Percentiles rank a stretch among this genome's conserved stretches.
Evolutionary conservation across 2,329 filamentous ascomycete species (phyloP).

Genomic region (Phyllosticta capitalensis): DNA sequence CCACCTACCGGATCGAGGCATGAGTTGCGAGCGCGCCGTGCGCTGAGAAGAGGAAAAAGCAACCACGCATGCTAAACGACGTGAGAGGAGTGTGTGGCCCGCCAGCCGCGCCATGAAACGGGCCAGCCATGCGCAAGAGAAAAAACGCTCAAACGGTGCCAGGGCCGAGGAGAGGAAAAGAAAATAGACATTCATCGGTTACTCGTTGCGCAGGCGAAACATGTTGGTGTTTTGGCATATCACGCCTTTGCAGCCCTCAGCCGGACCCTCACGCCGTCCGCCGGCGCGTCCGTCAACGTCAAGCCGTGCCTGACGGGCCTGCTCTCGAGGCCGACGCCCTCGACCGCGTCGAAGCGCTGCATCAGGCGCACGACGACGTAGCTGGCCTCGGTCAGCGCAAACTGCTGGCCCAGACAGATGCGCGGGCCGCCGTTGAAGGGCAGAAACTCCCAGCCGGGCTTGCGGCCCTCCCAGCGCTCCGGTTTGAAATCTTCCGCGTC

Average conservation of each 20-base stretch:
- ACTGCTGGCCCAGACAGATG: constrained; percentile 25
- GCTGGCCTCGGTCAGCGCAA: constrained; percentile 15
- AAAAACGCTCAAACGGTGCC: too few species aligned
- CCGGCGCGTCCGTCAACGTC: constrained; percentile 21
- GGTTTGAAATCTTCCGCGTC: constrained; percentile 41
- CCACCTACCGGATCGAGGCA: too few species aligned
- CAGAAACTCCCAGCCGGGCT: constrained; percentile 29
- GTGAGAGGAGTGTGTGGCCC: too few species aligned
- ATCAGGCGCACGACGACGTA: constrained; percentile 13
- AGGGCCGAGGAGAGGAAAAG: too few species aligned
- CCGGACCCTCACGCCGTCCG: constrained; percentile 23
- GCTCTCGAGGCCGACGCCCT: constrained; percentile 10
- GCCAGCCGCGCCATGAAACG: too few species aligned
- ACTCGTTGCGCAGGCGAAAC: too few species aligned
- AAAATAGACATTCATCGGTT: too few species aligned
- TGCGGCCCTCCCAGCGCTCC: constrained; percentile 36
- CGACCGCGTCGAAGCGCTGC: constrained; percentile 17
- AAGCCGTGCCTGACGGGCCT: constrained; percentile 4
- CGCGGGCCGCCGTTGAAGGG: constrained; percentile 32
- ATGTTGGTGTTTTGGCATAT: too few species aligned
- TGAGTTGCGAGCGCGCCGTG: too few species aligned
- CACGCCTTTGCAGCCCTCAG: constrained; percentile 16
- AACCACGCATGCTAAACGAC: too few species aligned
- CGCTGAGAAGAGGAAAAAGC: too few species aligned
- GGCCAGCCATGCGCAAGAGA: too few species aligned